phyloP scores from a whole-genome alignment of 1,284 basidiomycete species.

The Tetrapyrgos nigripes region DNA sequence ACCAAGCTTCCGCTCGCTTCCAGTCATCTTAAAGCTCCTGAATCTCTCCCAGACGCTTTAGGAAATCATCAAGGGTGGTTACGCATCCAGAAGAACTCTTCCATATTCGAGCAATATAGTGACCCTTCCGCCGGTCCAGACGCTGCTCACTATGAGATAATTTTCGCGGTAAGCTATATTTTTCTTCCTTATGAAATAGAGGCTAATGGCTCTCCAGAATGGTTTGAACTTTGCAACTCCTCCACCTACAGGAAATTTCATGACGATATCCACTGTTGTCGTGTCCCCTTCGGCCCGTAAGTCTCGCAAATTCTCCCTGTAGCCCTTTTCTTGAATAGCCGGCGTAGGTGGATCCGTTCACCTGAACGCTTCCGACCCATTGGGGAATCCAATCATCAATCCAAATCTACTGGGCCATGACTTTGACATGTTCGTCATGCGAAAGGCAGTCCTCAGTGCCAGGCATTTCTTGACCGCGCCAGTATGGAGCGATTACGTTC shows the following conservation, averaged over 20 bases:
- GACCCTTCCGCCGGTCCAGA: slow-evolving; percentile 7
- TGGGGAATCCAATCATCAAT: slow-evolving; percentile 44
- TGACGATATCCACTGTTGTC: background rate
- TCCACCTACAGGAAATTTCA: slow-evolving; percentile 7
- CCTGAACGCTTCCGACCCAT: slow-evolving; percentile 33
- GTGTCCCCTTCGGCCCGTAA: background rate
- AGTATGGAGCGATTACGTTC: slow-evolving; percentile 40
- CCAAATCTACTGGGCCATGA: slow-evolving; percentile 37
- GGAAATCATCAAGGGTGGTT: slow-evolving; percentile 27
- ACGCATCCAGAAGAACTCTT: slow-evolving; percentile 1
- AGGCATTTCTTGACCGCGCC: slow-evolving; percentile 37
- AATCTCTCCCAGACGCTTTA: slow-evolving; percentile 18
- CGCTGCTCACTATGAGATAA: slow-evolving; percentile 9
- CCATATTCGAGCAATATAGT: background rate
- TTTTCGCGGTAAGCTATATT: slow-evolving; percentile 2
- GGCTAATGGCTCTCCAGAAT: background rate
- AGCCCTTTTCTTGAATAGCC: background rate
- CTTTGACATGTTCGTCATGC: slow-evolving; percentile 41
- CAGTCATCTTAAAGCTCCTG: no score
- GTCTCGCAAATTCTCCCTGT: background rate
- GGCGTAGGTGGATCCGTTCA: slow-evolving; percentile 4
- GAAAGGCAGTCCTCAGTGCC: slow-evolving; percentile 36
- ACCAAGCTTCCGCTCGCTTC: slow-evolving; percentile 23
- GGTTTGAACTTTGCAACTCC: background rate
- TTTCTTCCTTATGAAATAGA: background rate